phyloP scores from a whole-genome alignment of 202 grass and related monocot species.

The Zoysia matrella region DNA sequence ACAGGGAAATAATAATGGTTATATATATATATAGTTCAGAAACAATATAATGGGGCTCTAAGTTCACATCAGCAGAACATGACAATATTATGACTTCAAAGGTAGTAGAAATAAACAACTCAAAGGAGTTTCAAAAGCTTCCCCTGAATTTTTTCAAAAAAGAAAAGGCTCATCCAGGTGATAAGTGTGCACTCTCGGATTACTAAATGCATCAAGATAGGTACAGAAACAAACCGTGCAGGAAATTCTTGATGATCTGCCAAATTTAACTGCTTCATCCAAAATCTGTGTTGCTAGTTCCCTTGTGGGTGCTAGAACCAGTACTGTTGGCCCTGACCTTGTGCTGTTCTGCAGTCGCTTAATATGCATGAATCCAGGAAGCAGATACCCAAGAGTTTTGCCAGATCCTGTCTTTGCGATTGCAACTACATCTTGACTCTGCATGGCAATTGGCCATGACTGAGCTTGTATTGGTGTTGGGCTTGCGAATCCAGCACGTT shows the following conservation, averaged over 20 bases:
- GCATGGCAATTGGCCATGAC: too few species aligned
- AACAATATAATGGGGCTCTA: too few species aligned
- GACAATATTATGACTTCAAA: not conserved
- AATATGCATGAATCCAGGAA: too few species aligned
- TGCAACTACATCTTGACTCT: too few species aligned
- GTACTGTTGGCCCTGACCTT: slow-evolving; percentile 81
- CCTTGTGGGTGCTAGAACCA: slow-evolving; percentile 96
- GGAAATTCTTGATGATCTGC: slow-evolving; percentile 49
- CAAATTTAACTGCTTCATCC: too few species aligned
- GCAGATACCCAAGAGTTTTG: too few species aligned
- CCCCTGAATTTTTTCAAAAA: not conserved
- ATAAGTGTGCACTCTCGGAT: not conserved
- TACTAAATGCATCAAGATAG: not conserved
- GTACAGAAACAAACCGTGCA: slow-evolving; percentile 68
- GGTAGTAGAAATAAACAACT: slow-evolving; percentile 6
- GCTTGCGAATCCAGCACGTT: too few species aligned
- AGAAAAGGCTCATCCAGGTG: slow-evolving; percentile 32
- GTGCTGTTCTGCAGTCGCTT: slow-evolving; percentile 77
- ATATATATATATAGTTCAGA: too few species aligned
- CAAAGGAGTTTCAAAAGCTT: not conserved
- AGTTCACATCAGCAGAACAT: not conserved
- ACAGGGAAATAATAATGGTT: slow-evolving; percentile 2
- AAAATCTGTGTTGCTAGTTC: slow-evolving; percentile 33
- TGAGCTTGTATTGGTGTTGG: too few species aligned
- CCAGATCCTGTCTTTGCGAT: too few species aligned